Evolutionary conservation across 129 eudicot genomes (phyloP), one percentile per base, ranked within the genome.

Genomic region (Flaveria robusta): DNA sequence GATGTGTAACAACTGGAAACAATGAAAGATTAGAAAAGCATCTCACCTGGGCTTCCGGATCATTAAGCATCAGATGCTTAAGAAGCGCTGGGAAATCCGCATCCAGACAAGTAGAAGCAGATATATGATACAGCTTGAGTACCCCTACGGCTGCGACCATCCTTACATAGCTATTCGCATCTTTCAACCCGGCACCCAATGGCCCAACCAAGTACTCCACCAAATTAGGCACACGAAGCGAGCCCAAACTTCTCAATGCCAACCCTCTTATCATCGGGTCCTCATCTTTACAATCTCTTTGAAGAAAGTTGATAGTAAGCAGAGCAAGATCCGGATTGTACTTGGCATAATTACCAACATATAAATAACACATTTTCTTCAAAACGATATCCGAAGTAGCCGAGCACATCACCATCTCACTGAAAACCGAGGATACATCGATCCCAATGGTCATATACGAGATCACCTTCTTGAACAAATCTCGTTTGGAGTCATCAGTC

Each of bases 361-460:
- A 94, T 74, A 94, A 72, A 65, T 94, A 94, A 74, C 99, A 94
- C 94, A 94, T 94, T 77, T 94, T 94, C 88, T 94, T 91, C 49
- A 94, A 77, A 52, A 94, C 99, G 14, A 94, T 91, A 58, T 94
- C 99, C 2, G 97, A 89, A 0, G 99, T 91, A 0, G 99, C 99
- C 7, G 99, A 94, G 78, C 99, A 94, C 99, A 94, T 94, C 71
- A 94, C 99, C 99, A 94, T 94, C 80, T 94, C 97, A 49, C 99
- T 94, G 52, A 94, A 94, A 52, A 94, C 88, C 0, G 97, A 85
- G 1, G 99, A 94, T 11, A 94, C 99, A 55, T 94, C 99, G 5
- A 94, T 89, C 50, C 99, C 99, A 10, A 94, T 83, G 0, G 99
- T 94, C 99, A 94, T 94, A 79, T 87, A 94, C 0, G 99, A 94